A percentile compares a stretch with the other conserved stretches of the same genome.
phyloP scores from a whole-genome alignment of 805 yeast genomes.

The Ogataea zsoltii region DNA sequence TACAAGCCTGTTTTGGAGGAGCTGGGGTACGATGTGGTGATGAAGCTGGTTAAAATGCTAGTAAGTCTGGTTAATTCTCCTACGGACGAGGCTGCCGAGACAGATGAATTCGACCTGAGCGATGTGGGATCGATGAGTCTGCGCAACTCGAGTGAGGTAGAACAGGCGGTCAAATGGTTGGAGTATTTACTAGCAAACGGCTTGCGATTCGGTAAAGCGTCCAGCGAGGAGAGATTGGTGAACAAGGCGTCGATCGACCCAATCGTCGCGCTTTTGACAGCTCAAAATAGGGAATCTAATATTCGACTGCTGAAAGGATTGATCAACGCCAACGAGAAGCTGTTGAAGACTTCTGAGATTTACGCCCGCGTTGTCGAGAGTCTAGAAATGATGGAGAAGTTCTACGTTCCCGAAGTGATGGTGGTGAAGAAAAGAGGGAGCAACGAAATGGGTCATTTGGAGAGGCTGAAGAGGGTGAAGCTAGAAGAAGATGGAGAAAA shows the following conservation, averaged over 20 bases:
- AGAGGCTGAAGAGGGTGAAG: neutral
- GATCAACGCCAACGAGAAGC: slow-evolving; percentile 8
- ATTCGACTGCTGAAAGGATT: slow-evolving; percentile 8
- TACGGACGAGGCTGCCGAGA: slow-evolving; percentile 1
- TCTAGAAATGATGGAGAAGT: slow-evolving; percentile 23
- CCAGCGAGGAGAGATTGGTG: slow-evolving; percentile 22
- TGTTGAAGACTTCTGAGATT: slow-evolving; percentile 9
- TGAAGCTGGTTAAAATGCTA: slow-evolving; percentile 19
- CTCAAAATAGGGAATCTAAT: slow-evolving; percentile 7
- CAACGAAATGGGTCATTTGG: neutral
- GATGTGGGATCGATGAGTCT: neutral
- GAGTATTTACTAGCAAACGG: slow-evolving; percentile 23
- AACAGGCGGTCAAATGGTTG: slow-evolving; percentile 28
- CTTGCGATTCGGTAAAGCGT: slow-evolving; percentile 23
- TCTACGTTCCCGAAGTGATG: slow-evolving; percentile 20
- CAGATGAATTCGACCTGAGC: slow-evolving; percentile 1
- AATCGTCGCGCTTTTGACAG: slow-evolving; percentile 13
- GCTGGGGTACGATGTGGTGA: slow-evolving; percentile 18
- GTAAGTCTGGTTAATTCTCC: slow-evolving; percentile 13
- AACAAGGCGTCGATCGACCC: slow-evolving; percentile 14
- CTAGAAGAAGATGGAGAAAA: slow-evolving; percentile 1
- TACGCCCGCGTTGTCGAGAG: slow-evolving; percentile 18
- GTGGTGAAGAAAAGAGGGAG: slow-evolving; percentile 2
- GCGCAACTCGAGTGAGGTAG: slow-evolving; percentile 1
- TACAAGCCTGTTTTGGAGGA: slow-evolving; percentile 32